Conservation (phyloP, 805 yeast genomes). For the Cyberlindnera maritima region DNA sequence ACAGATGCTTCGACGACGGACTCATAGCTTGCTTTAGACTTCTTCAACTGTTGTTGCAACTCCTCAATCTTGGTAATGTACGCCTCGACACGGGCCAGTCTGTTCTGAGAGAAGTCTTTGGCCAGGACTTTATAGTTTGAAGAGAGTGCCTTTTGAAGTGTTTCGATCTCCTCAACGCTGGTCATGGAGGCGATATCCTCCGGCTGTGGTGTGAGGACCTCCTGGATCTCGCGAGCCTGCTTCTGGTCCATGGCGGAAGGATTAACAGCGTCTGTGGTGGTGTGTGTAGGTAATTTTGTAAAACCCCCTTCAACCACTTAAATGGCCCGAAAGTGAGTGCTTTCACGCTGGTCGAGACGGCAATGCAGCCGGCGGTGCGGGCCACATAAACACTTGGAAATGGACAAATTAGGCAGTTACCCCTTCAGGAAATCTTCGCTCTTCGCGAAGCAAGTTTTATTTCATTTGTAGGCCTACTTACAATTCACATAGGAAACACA, state of each 20-base stretch:
- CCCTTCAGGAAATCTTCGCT: neutral
- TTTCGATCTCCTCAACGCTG: slow-evolving; percentile 20
- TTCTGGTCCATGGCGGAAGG: neutral
- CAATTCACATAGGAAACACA: too few relatives aligned
- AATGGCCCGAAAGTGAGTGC: too few relatives aligned
- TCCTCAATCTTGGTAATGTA: slow-evolving; percentile 32
- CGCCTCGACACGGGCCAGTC: slow-evolving; percentile 32
- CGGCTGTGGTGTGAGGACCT: neutral
- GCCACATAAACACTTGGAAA: neutral
- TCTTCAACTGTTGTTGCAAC: slow-evolving; percentile 24
- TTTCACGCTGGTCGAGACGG: slow-evolving; percentile 11
- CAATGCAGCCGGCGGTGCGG: slow-evolving; percentile 9
- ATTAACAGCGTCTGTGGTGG: too few relatives aligned
- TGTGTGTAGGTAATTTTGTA: too few relatives aligned
- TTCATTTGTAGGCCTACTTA: neutral
- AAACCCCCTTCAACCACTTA: too few relatives aligned
- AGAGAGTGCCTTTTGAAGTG: slow-evolving; percentile 27
- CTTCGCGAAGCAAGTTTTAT: neutral
- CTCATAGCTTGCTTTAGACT: slow-evolving; percentile 20
- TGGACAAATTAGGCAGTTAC: neutral
- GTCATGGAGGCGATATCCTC: slow-evolving; percentile 12
- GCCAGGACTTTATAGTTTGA: slow-evolving; percentile 32
- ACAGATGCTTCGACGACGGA: slow-evolving; percentile 15
- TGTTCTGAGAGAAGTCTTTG: slow-evolving; percentile 28
- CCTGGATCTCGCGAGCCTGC: neutral